These are phyloP conservation scores for Alnus glutinosa DNA, from an alignment of 306 rosid genomes.

Conservation along the genomic window DNA sequence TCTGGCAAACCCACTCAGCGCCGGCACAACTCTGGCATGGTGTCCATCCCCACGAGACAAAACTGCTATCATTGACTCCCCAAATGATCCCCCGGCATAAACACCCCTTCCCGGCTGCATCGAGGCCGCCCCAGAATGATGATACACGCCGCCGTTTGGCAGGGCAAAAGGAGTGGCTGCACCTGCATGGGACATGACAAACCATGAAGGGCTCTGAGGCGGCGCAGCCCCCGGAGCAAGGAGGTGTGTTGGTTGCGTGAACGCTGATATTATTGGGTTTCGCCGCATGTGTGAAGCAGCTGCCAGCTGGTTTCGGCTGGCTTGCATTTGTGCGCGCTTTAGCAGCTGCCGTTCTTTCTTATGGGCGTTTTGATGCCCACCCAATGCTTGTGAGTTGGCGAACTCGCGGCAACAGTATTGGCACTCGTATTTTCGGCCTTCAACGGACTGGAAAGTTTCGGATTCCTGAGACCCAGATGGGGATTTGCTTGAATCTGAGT, in stretches of 20 bases:
- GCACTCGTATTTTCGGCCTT: slow-evolving; percentile 45
- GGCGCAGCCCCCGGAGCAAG: background rate
- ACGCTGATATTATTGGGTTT: slow-evolving; percentile 27
- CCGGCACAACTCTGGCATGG: background rate
- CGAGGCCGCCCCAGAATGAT: background rate
- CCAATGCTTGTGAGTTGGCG: slow-evolving; percentile 60
- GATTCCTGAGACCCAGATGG: slow-evolving; percentile 23
- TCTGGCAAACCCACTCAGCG: slow-evolving; percentile 8
- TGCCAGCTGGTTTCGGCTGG: slow-evolving; percentile 33
- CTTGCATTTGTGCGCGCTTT: slow-evolving; percentile 53
- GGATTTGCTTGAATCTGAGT: slow-evolving; percentile 3
- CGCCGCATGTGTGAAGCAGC: slow-evolving; percentile 30
- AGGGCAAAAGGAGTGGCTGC: background rate
- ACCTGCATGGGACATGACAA: slow-evolving; percentile 8
- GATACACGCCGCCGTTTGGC: background rate
- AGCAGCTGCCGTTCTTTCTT: slow-evolving; percentile 54
- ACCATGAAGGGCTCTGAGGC: slow-evolving; percentile 26
- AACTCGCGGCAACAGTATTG: slow-evolving; percentile 53
- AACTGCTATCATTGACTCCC: slow-evolving; percentile 12
- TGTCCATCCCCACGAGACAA: slow-evolving; percentile 20
- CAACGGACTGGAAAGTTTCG: background rate
- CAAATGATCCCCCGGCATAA: background rate
- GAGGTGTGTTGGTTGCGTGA: slow-evolving; percentile 10
- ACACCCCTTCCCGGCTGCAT: slow-evolving; percentile 21
- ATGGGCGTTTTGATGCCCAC: slow-evolving; percentile 64